Evolutionary conservation across 306 rosid species (phyloP), one percentile per base, ranked within the genome.

Genomic region (Cyclanthera cordifolia): DNA sequence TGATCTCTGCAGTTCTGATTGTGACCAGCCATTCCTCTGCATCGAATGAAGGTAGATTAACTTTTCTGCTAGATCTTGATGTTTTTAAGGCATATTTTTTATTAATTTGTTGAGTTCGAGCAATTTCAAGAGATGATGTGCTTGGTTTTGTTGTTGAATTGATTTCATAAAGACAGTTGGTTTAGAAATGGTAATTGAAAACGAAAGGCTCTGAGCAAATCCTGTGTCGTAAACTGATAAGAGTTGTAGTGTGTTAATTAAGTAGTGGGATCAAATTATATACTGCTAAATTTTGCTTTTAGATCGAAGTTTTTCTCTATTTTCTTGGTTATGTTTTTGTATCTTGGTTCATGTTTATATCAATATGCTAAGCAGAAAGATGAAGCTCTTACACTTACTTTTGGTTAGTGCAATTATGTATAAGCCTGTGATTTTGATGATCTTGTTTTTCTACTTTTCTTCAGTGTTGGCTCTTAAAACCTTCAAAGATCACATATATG

Each of bases 401-500:
- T 60, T 37, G 21, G 67, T 59, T 59, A n/a, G 32, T 32, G 7
- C 32, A 59, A 59, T 32, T 66, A 65, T 65, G 21, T 10, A 12
- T 39, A 66, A 49, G 41, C 41, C 30, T 8, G 16, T 39, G 69
- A 64, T 37, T 43, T 14, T 20, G 8, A 66, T 66, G 55, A 46
- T 50, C 41, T 69, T 69, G 28, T 32, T 30, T 50, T 69, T 69
- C 30, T 32, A 48, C 80, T 51, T 50, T 69, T 51, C 61, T 51
- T 12, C 82, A 92, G 98, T 80, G 78, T 76, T 23, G 75, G 95
- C 90, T 19, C 96, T 92, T 43, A 72, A 74, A 47, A 70, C 80
- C 65, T 85, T 89, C 61, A 92, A 83, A 84, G 95, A 89, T 79
- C 89, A 91, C 21, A 77, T 92, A 53, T 77, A 64, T 76, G 96